A percentile compares a stretch with the other conserved stretches of the same genome.
Conservation (phyloP, 805 yeast genomes). For the Pichia exigua region DNA sequence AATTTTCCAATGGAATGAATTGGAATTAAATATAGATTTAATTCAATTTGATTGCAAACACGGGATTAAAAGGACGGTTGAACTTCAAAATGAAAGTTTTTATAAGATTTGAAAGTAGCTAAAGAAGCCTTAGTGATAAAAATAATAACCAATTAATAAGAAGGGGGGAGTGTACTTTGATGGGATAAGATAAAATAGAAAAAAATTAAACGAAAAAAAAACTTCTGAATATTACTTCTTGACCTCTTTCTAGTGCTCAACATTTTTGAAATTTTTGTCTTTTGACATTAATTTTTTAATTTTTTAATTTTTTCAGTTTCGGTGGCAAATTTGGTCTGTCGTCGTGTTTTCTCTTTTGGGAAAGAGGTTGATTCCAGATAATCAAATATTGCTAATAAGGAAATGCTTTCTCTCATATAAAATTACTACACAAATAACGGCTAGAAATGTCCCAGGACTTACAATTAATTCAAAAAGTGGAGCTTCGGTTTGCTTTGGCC, state of each 20-base stretch:
- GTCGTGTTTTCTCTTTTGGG: neutral
- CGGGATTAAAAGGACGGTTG: neutral
- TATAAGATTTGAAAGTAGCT: neutral
- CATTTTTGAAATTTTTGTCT: neutral
- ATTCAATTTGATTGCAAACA: neutral
- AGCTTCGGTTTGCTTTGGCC: constrained; percentile 73
- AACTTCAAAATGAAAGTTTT: neutral
- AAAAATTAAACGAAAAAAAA: neutral
- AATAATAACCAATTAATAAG: neutral
- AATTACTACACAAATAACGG: too few relatives aligned
- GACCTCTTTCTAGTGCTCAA: neutral
- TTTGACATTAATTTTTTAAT: neutral
- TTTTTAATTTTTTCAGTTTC: too few relatives aligned
- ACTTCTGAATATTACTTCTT: neutral
- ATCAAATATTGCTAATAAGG: neutral
- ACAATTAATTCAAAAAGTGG: constrained; percentile 65
- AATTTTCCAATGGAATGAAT: neutral
- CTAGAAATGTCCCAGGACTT: constrained; percentile 35
- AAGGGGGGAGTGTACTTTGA: neutral
- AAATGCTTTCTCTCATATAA: too few relatives aligned
- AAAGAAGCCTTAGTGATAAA: neutral
- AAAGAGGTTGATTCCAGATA: neutral
- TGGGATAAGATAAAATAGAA: neutral
- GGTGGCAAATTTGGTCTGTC: neutral
- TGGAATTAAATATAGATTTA: neutral